Conservation (phyloP, 2,329 filamentous ascomycete species). For the Lomentospora prolificans region DNA sequence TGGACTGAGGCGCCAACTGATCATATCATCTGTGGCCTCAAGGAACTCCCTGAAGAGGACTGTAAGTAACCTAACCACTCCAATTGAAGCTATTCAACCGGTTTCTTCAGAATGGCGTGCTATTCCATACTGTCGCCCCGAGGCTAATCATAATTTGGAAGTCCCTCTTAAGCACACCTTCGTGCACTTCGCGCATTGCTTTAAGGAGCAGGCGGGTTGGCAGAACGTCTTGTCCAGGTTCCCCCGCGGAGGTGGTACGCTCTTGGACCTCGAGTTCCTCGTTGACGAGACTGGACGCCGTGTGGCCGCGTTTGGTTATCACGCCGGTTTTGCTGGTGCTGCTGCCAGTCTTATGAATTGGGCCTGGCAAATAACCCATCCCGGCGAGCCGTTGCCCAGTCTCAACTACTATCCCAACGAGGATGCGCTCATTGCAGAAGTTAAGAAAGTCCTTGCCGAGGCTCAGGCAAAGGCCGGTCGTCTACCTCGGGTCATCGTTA, state of each 20-base stretch:
- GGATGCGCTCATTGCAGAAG: conserved; percentile 57
- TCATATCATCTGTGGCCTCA: conserved; percentile 65
- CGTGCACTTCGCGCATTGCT: conserved; percentile 55
- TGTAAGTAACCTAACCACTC: conserved; percentile 33
- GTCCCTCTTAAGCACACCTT: conserved; percentile 3
- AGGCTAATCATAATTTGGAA: not conserved
- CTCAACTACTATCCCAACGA: conserved; percentile 60
- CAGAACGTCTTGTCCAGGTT: conserved; percentile 71
- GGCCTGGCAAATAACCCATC: conserved; percentile 70
- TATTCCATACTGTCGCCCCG: not conserved
- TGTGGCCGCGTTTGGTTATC: conserved; percentile 63
- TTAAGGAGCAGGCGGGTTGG: conserved; percentile 72
- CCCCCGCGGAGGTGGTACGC: conserved; percentile 61
- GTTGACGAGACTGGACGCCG: conserved; percentile 57
- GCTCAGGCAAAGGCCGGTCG: conserved; percentile 35
- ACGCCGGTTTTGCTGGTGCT: conserved; percentile 66
- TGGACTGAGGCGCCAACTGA: conserved; percentile 60
- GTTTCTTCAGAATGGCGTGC: not conserved
- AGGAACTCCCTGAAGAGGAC: conserved; percentile 66
- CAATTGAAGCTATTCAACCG: not conserved
- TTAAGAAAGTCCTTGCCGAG: conserved; percentile 59
- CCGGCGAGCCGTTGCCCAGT: conserved; percentile 39
- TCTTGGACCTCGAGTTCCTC: conserved; percentile 84
- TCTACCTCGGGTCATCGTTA: conserved; percentile 67
- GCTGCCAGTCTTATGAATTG: conserved; percentile 71